phyloP scores from a whole-genome alignment of 148 eudicot species.

The Chenopodium suecicum region DNA sequence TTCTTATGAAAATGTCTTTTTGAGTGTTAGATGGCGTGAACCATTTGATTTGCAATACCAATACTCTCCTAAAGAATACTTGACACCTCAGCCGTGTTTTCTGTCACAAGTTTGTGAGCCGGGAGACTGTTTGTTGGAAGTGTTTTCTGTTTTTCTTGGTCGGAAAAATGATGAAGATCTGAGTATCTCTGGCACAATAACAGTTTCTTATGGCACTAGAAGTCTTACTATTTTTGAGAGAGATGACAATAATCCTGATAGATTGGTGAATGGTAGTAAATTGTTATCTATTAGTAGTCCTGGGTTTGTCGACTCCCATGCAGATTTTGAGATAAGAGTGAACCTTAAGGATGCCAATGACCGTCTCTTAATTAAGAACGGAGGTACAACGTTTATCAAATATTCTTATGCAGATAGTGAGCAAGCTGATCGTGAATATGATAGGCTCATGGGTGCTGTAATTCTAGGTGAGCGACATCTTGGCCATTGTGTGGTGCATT shows the following conservation, averaged over 20 bases:
- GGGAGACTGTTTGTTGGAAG: not conserved
- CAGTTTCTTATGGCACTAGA: not conserved
- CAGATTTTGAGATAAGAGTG: too few species aligned
- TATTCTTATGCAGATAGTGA: too few species aligned
- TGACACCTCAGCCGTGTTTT: too few species aligned
- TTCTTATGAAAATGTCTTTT: too few species aligned
- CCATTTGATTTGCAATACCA: too few species aligned
- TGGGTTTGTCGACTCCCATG: too few species aligned
- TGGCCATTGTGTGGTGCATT: not conserved
- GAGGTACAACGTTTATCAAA: too few species aligned
- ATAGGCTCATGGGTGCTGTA: not conserved
- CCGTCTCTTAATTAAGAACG: too few species aligned
- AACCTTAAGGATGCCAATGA: too few species aligned
- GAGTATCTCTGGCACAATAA: not conserved
- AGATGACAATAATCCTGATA: not conserved
- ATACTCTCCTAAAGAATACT: too few species aligned
- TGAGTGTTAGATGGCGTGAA: too few species aligned
- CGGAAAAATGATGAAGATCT: not conserved
- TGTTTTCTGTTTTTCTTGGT: not conserved
- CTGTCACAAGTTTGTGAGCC: not conserved
- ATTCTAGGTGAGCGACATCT: not conserved
- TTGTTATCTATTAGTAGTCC: not conserved
- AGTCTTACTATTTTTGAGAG: not conserved
- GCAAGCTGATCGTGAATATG: not conserved
- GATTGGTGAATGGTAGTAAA: not conserved